Evolutionary conservation across 192 early-diverging fungal genomes (phyloP).

Genomic region (Funneliformis mosseae): DNA sequence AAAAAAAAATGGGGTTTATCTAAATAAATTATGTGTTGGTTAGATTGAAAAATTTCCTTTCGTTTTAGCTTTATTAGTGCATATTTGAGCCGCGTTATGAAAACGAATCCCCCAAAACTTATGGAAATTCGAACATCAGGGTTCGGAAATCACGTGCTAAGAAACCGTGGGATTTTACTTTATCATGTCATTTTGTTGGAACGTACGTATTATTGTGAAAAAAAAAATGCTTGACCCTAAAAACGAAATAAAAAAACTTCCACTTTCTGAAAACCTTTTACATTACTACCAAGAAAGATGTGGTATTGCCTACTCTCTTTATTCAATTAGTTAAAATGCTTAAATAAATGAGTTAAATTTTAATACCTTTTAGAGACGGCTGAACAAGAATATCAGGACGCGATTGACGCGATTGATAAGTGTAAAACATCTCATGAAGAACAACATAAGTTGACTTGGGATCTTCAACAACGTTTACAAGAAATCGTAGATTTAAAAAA

Average conservation of each 20-base stretch:
- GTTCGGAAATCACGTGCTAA: too few relatives aligned
- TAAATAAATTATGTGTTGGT: neutral
- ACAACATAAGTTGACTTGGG: conserved; percentile 14
- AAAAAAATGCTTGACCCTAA: neutral
- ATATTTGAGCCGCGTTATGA: neutral
- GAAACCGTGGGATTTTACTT: too few relatives aligned
- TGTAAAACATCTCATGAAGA: conserved; percentile 15
- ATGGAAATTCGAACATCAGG: too few relatives aligned
- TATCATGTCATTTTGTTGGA: too few relatives aligned
- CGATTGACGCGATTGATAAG: conserved; percentile 15
- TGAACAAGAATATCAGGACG: conserved; percentile 14
- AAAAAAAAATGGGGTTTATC: neutral
- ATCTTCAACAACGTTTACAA: neutral
- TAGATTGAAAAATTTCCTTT: neutral
- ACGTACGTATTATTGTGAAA: too few relatives aligned
- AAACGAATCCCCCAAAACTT: too few relatives aligned
- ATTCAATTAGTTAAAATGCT: too few relatives aligned
- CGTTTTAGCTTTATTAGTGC: neutral
- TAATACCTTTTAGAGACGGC: neutral
- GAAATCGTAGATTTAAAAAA: neutral
- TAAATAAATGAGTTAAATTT: neutral
- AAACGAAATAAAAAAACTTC: conserved; percentile 11
- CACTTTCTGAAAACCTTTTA: conserved; percentile 15
- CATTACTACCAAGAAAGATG: conserved; percentile 11
- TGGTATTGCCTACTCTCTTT: neutral